These are phyloP conservation scores for Aurantiochytrium sp. DNA, from an alignment of 108 stramenopile genomes.

Conservation along the genomic window DNA sequence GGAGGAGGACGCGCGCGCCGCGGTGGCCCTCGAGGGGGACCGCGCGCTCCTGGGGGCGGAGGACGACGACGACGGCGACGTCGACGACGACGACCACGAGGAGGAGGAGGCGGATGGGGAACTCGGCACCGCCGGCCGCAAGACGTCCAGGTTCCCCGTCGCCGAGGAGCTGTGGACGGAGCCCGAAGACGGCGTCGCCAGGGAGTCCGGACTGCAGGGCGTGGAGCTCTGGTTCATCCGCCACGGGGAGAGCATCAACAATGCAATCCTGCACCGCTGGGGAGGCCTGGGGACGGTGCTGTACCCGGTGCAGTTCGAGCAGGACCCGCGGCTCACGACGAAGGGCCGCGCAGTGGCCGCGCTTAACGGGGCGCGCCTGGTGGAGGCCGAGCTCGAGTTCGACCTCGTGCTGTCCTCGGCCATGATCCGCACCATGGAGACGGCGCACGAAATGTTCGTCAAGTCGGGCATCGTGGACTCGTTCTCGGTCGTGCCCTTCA, in stretches of 20 bases:
- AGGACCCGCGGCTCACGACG: not conserved
- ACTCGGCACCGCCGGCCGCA: too few species aligned
- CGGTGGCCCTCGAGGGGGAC: too few species aligned
- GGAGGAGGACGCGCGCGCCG: too few species aligned
- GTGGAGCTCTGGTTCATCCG: slow-evolving; percentile 22
- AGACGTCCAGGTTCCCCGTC: too few species aligned
- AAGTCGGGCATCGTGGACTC: not conserved
- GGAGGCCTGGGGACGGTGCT: not conserved
- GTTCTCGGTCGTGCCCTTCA: not conserved
- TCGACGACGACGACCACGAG: too few species aligned
- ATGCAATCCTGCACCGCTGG: not conserved
- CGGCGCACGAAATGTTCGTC: not conserved
- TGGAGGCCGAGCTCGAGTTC: not conserved
- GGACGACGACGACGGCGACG: too few species aligned
- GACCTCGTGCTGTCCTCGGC: slow-evolving; percentile 3
- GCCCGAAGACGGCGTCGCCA: not conserved
- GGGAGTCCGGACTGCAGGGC: not conserved
- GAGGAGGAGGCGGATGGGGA: too few species aligned
- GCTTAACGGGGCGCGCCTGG: not conserved
- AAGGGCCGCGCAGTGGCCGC: not conserved
- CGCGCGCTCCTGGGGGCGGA: too few species aligned
- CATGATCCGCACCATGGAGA: not conserved
- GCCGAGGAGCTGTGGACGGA: too few species aligned
- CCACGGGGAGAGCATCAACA: slow-evolving; percentile 8
- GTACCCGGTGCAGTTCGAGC: not conserved